A percentile compares a stretch with the other conserved stretches of the same genome.
Conservation (phyloP, 1,284 basidiomycete species). For the Cronartium quercuum region DNA sequence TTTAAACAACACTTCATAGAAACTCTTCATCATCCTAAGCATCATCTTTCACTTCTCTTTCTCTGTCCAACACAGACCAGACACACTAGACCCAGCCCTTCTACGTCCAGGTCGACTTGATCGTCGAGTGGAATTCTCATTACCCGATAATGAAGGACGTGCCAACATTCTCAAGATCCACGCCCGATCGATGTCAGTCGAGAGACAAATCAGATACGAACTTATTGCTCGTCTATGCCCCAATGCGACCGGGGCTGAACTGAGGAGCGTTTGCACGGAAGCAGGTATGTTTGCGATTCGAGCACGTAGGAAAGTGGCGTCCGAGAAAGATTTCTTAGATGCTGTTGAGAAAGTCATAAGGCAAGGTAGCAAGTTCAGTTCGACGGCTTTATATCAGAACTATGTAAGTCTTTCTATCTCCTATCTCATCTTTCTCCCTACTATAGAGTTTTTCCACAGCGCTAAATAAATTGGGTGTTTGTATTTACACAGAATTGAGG, state of each 20-base stretch:
- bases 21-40: neutral
- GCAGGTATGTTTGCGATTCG: conserved; percentile 99
- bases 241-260: conserved; percentile 94
- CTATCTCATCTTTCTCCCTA: too few relatives aligned
- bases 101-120: conserved; percentile 93
- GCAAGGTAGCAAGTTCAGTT: conserved; percentile 85
- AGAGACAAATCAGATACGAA: conserved; percentile 94
- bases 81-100: conserved; percentile 94
- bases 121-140: conserved; percentile 87
- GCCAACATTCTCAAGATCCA: conserved; percentile 96
- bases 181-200: conserved; percentile 95
- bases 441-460: too few relatives aligned
- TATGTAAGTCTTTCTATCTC: conserved; percentile 40
- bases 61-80: conserved; percentile 61
- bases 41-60: neutral
- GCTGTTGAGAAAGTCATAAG: conserved; percentile 97
- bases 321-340: conserved; percentile 94
- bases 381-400: conserved; percentile 59
- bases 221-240: conserved; percentile 94
- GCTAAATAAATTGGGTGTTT: too few relatives aligned
- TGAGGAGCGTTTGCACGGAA: conserved; percentile 94
- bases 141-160: conserved; percentile 92
- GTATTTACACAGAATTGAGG: too few relatives aligned
- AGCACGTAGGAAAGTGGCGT: conserved; percentile 90
- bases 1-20: conserved; percentile 37